Evolutionary conservation across 352 stramenopile species (phyloP).

Genomic region (Globisporangium nunn): DNA sequence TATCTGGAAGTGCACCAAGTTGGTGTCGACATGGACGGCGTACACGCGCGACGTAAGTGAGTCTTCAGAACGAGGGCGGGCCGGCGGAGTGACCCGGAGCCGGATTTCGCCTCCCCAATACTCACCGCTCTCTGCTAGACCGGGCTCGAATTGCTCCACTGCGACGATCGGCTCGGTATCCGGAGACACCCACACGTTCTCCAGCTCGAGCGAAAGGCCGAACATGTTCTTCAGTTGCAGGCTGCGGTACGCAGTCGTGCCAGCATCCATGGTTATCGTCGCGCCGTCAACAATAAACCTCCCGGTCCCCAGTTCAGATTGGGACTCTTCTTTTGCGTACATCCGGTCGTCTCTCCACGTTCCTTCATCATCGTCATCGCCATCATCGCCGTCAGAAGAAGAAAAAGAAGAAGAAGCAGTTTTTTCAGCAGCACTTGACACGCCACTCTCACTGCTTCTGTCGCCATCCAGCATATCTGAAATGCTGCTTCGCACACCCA

Average conservation of each 20-base stretch:
- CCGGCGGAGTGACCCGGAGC: constrained; percentile 19
- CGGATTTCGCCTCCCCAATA: constrained; percentile 23
- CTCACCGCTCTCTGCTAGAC: constrained; percentile 13
- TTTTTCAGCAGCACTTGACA: neutral
- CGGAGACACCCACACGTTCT: constrained; percentile 27
- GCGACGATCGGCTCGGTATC: constrained; percentile 15
- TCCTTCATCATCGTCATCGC: neutral
- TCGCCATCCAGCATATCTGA: neutral
- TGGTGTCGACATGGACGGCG: constrained; percentile 32
- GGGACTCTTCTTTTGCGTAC: no score
- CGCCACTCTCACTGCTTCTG: neutral
- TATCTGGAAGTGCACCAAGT: constrained; percentile 27
- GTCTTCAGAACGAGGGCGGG: neutral
- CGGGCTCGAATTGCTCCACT: constrained; percentile 24
- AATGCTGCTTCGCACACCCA: constrained; percentile 11
- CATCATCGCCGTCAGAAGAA: constrained; percentile 4
- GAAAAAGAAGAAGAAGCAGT: no score
- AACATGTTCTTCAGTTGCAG: constrained; percentile 26
- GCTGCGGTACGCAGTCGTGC: neutral
- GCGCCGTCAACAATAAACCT: neutral
- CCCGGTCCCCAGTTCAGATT: neutral
- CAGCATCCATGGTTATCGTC: constrained; percentile 10
- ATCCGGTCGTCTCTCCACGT: neutral
- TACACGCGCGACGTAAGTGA: constrained; percentile 12
- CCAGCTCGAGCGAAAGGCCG: constrained; percentile 30